Percentiles rank a stretch among this genome's conserved stretches.
Conservation (phyloP, 495 filamentous ascomycete genomes). For the Apiosordaria backusii region DNA sequence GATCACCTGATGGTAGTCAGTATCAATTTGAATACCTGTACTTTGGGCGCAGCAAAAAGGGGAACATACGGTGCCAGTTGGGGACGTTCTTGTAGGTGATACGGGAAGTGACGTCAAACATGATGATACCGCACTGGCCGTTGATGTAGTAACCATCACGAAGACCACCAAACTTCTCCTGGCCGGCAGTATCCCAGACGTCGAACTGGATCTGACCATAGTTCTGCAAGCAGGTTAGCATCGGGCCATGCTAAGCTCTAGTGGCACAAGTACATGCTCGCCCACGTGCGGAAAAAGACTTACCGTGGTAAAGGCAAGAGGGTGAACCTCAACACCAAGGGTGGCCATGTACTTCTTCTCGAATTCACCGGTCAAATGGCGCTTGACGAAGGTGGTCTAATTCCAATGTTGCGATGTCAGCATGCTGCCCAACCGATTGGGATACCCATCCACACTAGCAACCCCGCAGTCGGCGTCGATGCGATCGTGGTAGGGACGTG, state of each 20-base stretch:
- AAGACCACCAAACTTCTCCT: slow-evolving; percentile 99
- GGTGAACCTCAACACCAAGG: slow-evolving; percentile 98
- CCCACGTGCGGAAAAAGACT: slow-evolving; percentile 34
- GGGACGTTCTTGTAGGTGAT: slow-evolving; percentile 99
- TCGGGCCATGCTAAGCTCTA: slow-evolving; percentile 1
- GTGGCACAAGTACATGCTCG: slow-evolving; percentile 14
- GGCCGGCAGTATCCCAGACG: slow-evolving; percentile 99
- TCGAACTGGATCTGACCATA: slow-evolving; percentile 96
- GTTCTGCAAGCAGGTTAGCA: slow-evolving; percentile 61
- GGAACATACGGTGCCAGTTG: slow-evolving; percentile 98
- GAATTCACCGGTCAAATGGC: slow-evolving; percentile 98
- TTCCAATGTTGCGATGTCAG: slow-evolving; percentile 24
- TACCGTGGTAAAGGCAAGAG: slow-evolving; percentile 90
- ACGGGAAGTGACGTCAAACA: slow-evolving; percentile 99
- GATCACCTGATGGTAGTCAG: slow-evolving; percentile 66
- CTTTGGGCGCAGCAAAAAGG: background rate
- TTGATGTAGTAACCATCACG: slow-evolving; percentile 99
- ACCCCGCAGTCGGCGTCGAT: slow-evolving; percentile 27
- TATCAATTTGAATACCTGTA: too few species aligned
- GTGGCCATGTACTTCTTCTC: slow-evolving; percentile 99
- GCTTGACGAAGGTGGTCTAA: slow-evolving; percentile 99
- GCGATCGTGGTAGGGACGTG: slow-evolving; percentile 16
- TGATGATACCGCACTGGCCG: slow-evolving; percentile 99
- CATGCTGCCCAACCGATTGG: slow-evolving; percentile 6
- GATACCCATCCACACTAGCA: slow-evolving; percentile 10